phyloP scores from a whole-genome alignment of 164 flowering plant genomes.

The Kalanchoe fedtschenkoi region DNA sequence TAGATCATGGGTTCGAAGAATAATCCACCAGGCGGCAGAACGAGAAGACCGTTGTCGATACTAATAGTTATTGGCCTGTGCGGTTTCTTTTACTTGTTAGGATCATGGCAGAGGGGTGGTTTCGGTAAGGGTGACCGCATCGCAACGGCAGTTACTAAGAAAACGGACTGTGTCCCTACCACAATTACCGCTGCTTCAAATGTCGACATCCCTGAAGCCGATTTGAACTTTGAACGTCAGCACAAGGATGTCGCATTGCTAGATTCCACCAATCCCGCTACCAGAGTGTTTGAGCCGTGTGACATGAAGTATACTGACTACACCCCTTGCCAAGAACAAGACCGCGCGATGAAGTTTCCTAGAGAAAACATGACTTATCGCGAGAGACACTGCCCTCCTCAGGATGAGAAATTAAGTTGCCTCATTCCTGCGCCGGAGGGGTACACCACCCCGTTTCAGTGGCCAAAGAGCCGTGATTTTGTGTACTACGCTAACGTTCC shows the following conservation, averaged over 20 bases:
- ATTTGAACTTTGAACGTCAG: slow-evolving; percentile 63
- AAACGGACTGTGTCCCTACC: slow-evolving; percentile 35
- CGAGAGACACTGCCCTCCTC: slow-evolving; percentile 88
- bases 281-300: slow-evolving; percentile 52
- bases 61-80: slow-evolving; percentile 62
- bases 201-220: slow-evolving; percentile 18
- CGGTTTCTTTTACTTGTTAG: slow-evolving; percentile 72
- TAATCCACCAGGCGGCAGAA: slow-evolving; percentile 31
- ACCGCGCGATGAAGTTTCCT: slow-evolving; percentile 88
- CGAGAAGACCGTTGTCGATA: slow-evolving; percentile 51
- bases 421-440: slow-evolving; percentile 91
- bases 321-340: slow-evolving; percentile 94
- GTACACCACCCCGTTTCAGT: slow-evolving; percentile 70
- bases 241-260: slow-evolving; percentile 36
- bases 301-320: slow-evolving; percentile 56
- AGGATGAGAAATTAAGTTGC: slow-evolving; percentile 67
- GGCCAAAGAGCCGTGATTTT: slow-evolving; percentile 94
- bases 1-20: slow-evolving; percentile 49
- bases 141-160: slow-evolving; percentile 45
- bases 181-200: background rate
- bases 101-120: slow-evolving; percentile 94
- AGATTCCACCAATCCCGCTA: slow-evolving; percentile 36
- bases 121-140: slow-evolving; percentile 79
- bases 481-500: slow-evolving; percentile 91
- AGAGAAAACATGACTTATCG: slow-evolving; percentile 90